Evolutionary conservation across 1,284 basidiomycete species (phyloP).

Genomic region (Erythrobasidium hasegawianum): DNA sequence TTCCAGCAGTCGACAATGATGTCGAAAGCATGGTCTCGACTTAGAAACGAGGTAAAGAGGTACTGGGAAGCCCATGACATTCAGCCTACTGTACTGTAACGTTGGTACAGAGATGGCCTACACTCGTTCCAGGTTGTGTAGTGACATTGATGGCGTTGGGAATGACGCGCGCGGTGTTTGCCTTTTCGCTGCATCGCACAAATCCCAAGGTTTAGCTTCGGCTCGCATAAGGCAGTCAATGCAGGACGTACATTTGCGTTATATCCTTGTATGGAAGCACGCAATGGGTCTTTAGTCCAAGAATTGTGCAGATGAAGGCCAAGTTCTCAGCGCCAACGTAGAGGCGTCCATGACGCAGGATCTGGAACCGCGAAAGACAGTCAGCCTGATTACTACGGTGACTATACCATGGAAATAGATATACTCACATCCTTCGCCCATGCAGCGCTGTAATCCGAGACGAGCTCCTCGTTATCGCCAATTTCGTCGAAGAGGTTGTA

Average conservation of each 20-base stretch:
- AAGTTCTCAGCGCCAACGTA: conserved; percentile 29
- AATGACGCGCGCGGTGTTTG: conserved; percentile 97
- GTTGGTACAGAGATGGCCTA: too few relatives aligned
- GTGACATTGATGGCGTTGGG: conserved; percentile 93
- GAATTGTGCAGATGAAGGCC: conserved; percentile 32
- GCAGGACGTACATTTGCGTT: conserved; percentile 14
- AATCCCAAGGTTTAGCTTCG: background rate
- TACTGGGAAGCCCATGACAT: conserved; percentile 59
- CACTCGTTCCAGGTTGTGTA: conserved; percentile 57
- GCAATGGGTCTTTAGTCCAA: conserved; percentile 21
- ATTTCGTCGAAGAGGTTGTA: conserved; percentile 32
- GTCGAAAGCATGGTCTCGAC: conserved; percentile 91
- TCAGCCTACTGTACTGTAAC: background rate
- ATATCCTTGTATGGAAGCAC: conserved; percentile 30
- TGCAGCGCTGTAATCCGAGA: conserved; percentile 25
- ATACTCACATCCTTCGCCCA: conserved; percentile 31
- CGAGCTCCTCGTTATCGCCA: conserved; percentile 25
- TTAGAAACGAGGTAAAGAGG: conserved; percentile 92
- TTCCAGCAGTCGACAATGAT: conserved; percentile 92
- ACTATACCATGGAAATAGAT: background rate
- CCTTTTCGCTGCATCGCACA: conserved; percentile 74
- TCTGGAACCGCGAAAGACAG: conserved; percentile 8
- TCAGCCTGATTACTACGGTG: background rate
- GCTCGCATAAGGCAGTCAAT: background rate
- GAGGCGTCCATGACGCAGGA: conserved; percentile 27